Conservation (phyloP, 2,329 filamentous ascomycete genomes). For the Botrytis paeoniae region DNA sequence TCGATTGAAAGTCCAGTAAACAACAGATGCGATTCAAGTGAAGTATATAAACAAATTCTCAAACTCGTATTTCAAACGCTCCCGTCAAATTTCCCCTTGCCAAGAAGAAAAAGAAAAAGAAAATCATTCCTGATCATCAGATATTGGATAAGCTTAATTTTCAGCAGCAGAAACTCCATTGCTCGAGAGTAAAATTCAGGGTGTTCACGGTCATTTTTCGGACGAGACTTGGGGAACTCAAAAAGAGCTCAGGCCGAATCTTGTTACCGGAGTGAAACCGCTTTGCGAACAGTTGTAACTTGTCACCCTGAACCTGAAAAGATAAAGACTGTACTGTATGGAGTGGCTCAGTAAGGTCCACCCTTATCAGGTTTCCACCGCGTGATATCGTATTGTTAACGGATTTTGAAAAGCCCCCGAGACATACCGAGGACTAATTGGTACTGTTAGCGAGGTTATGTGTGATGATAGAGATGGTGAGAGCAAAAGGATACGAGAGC, state of each 20-base stretch:
- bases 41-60: not conserved
- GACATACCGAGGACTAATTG: conserved; percentile 10
- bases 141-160: conserved; percentile 8
- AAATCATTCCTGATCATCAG: not conserved
- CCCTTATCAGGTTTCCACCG: conserved; percentile 14
- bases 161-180: not conserved
- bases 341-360: not conserved
- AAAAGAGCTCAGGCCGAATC: not conserved
- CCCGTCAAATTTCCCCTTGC: not conserved
- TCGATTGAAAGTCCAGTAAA: no score
- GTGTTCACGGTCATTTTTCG: conserved; percentile 1
- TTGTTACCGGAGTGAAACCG: conserved; percentile 4
- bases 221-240: not conserved
- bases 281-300: not conserved
- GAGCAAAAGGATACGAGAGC: not conserved
- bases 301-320: not conserved
- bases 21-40: not conserved
- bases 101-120: not conserved
- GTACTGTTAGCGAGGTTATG: not conserved
- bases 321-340: not conserved
- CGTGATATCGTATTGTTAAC: not conserved
- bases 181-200: not conserved
- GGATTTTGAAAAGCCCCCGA: not conserved
- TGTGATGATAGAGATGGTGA: not conserved
- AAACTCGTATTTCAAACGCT: not conserved